Conservation (phyloP, 2,329 filamentous ascomycete genomes). For the Sphaerulina populicola region DNA sequence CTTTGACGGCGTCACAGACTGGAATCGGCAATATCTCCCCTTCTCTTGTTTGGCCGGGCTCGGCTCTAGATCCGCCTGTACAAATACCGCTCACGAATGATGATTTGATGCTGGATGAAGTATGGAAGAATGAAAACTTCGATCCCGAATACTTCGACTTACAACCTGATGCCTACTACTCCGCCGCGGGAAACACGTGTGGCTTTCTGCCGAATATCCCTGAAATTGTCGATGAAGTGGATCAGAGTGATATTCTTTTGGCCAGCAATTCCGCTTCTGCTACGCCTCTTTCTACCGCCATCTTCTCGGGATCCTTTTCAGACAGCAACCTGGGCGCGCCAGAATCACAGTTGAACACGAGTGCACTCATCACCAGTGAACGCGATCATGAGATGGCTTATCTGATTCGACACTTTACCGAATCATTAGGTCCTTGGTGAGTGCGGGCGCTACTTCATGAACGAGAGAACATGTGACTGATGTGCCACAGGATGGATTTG, state of each 20-base stretch:
- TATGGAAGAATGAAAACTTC: constrained; percentile 23
- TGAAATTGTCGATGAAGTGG: constrained; percentile 30
- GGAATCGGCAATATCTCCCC: not conserved
- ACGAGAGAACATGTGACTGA: not conserved
- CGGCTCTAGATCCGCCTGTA: constrained; percentile 5
- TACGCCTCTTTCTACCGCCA: constrained; percentile 19
- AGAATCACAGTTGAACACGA: constrained; percentile 28
- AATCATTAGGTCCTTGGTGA: constrained; percentile 51
- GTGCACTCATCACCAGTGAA: constrained; percentile 30
- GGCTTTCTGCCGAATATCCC: constrained; percentile 29
- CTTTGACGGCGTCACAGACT: not conserved
- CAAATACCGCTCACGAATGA: constrained; percentile 16
- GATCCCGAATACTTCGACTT: constrained; percentile 31
- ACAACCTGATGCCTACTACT: constrained; percentile 28
- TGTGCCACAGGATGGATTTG: constrained; percentile 41
- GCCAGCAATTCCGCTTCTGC: constrained; percentile 17
- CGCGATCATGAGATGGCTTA: constrained; percentile 52
- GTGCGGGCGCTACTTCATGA: not conserved
- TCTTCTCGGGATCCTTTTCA: constrained; percentile 18
- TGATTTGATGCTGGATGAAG: constrained; percentile 16
- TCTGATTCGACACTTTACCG: constrained; percentile 52
- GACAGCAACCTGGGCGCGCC: constrained; percentile 27
- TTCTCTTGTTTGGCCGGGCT: constrained; percentile 11
- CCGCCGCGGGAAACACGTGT: constrained; percentile 27
- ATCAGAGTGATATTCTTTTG: constrained; percentile 21